Conservation (phyloP, 139 green algal species). For the Diplosphaera chodatii region DNA sequence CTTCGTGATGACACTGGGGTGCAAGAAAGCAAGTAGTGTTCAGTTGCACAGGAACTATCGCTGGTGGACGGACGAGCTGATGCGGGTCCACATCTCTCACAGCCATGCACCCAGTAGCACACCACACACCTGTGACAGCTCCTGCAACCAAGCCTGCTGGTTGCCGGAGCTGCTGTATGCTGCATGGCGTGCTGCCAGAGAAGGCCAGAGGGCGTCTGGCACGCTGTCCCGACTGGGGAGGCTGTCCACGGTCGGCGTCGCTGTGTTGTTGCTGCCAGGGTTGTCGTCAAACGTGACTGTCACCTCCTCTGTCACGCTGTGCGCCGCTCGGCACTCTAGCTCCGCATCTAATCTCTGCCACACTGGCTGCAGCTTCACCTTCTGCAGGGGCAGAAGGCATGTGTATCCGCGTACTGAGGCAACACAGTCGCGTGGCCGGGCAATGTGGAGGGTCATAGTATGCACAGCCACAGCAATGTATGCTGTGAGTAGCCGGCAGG, state of each 20-base stretch:
- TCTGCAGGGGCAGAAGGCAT: not conserved
- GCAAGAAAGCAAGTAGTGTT: too few species aligned
- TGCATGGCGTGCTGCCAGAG: not conserved
- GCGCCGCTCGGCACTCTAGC: not conserved
- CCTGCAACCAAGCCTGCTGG: not conserved
- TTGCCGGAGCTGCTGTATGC: not conserved
- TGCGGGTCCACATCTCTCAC: too few species aligned
- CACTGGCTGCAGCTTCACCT: not conserved
- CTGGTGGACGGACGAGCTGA: too few species aligned
- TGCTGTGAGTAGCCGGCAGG: too few species aligned
- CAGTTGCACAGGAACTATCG: too few species aligned
- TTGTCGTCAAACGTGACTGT: not conserved
- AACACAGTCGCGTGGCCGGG: too few species aligned
- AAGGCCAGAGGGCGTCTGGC: not conserved
- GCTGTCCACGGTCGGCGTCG: not conserved
- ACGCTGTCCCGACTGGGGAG: not conserved
- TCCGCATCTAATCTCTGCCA: not conserved
- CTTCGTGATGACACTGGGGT: not conserved
- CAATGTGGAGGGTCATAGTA: too few species aligned
- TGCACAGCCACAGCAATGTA: too few species aligned
- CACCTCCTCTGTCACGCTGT: not conserved
- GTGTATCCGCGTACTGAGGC: too few species aligned
- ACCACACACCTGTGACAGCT: not conserved
- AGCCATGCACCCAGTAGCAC: too few species aligned
- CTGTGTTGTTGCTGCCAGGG: too few species aligned